Evolutionary conservation across 169 alveolate species (phyloP).

Genomic region (Pseudocohnilembus persalinus): DNA sequence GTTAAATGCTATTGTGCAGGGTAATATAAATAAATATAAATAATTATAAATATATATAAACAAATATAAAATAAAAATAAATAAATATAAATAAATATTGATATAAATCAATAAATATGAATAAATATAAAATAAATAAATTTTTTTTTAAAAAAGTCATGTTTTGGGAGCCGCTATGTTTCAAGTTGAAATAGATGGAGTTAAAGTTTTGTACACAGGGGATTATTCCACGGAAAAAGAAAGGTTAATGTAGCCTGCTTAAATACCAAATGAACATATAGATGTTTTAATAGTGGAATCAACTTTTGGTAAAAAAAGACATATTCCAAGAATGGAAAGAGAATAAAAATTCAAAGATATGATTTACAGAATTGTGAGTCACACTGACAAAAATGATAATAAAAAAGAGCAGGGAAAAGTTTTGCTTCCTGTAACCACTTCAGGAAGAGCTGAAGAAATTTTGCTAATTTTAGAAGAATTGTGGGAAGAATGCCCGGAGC

Average conservation of each 20-base stretch:
- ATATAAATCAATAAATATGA: no score
- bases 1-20: constrained; percentile 97
- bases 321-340: constrained; percentile 94
- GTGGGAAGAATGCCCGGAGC: constrained; percentile 92
- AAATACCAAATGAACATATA: constrained; percentile 93
- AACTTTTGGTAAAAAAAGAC: constrained; percentile 97
- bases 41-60: no score
- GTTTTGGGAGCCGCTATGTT: constrained; percentile 99
- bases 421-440: constrained; percentile 95
- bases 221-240: constrained; percentile 97
- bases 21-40: no score
- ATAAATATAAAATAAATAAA: no score
- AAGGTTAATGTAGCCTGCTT: constrained; percentile 88
- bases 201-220: constrained; percentile 97
- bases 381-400: constrained; percentile 73
- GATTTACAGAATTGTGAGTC: constrained; percentile 9
- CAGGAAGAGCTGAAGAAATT: constrained; percentile 96
- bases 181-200: constrained; percentile 96
- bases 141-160: no score
- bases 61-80: no score
- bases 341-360: constrained; percentile 68
- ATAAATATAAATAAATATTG: no score
- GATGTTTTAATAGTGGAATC: constrained; percentile 98
- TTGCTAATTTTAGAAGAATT: constrained; percentile 94
- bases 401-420: constrained; percentile 94